Conservation (phyloP, 2,329 filamentous ascomycete species). For the Grosmannia serpens region DNA sequence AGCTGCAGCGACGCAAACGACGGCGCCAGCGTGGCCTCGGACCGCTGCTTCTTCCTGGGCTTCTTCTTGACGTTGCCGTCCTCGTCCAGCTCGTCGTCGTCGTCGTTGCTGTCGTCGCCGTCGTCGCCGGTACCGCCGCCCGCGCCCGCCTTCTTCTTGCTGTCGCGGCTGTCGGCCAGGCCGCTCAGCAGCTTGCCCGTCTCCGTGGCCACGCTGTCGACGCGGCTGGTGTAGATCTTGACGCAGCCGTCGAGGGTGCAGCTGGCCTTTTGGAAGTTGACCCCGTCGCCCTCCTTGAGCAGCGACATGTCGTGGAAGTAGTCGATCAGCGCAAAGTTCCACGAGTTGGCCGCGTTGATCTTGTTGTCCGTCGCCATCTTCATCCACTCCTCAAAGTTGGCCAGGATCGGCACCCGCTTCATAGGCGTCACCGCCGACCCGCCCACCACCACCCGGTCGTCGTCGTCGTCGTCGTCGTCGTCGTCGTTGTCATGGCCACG, state of each 20-base stretch:
- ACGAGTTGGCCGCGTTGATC: constrained; percentile 96
- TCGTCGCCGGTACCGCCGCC: constrained; percentile 55
- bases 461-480: constrained; percentile 28
- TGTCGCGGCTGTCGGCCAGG: constrained; percentile 74
- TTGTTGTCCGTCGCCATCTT: constrained; percentile 99
- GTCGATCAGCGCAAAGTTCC: constrained; percentile 99
- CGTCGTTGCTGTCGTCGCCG: constrained; percentile 50
- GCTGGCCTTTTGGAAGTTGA: constrained; percentile 98
- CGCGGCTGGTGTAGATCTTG: constrained; percentile 97
- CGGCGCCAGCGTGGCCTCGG: constrained; percentile 84
- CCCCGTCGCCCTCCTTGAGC: constrained; percentile 87
- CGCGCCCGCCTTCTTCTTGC: constrained; percentile 57
- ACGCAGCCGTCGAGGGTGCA: constrained; percentile 96
- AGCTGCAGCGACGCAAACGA: constrained; percentile 81
- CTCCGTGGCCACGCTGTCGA: constrained; percentile 95
- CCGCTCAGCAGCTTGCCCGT: constrained; percentile 92
- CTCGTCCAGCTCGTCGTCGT: constrained; percentile 45
- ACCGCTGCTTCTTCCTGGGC: constrained; percentile 61
- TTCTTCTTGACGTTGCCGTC: constrained; percentile 44
- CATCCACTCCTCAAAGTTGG: constrained; percentile 99
- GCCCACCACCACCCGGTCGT: constrained; percentile 45
- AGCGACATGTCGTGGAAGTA: constrained; percentile 99
- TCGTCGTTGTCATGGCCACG: neutral
- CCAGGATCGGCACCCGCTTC: constrained; percentile 89
- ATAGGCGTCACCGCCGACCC: constrained; percentile 75